Base-by-base conservation (phyloP, 345 rosid species). In the Sonneratia alba region DNA sequence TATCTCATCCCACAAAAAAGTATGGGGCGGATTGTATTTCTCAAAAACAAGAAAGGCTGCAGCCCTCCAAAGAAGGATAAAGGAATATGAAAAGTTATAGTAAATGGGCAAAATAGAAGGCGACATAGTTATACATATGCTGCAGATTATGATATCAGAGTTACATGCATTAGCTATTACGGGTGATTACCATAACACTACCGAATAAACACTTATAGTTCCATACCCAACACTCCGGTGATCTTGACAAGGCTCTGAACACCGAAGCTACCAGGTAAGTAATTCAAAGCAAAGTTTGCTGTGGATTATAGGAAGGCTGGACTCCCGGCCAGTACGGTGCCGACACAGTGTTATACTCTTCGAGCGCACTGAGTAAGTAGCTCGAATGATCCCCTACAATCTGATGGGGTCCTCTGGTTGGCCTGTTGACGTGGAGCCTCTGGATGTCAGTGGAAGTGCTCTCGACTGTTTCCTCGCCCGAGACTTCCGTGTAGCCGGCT, bases 391-490 rank as follows among this genome's bases (percentile, higher is more conserved):
- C 55, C 36, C 36, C 32, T 8, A 27, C n/a, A 16, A 48, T 48
- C 70, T 42, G 66, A 0, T 62, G 66, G 18, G 66, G 27, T 32
- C 55, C 21, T 45, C 56, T 68, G 18, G 55, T 12, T 81, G 68
- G 68, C 63, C 38, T 47, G 70, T 53, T 71, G 56, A 67, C 59
- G 0, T 78, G 74, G 83, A 77, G 70, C 9, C 81, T 62, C 61
- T 57, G 55, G 38, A 79, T 67, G 3, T 79, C 80, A 45, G 69
- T 78, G 3, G 85, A 81, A 47, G 87, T 81, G 83, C 89, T 87
- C 53, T 83, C 92, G 18, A 80, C 88, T 4, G 89, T 89, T 77
- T 87, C 92, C 10, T 86, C 89, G 0, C 89, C 87, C 1, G 95
- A 86, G n/a, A 82, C 70, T 14, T 89, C 86, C 0, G 91, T 79